A percentile compares a stretch with the other conserved stretches of the same genome.
phyloP scores from a whole-genome alignment of 805 yeast genomes.

The Starmera quercuum region DNA sequence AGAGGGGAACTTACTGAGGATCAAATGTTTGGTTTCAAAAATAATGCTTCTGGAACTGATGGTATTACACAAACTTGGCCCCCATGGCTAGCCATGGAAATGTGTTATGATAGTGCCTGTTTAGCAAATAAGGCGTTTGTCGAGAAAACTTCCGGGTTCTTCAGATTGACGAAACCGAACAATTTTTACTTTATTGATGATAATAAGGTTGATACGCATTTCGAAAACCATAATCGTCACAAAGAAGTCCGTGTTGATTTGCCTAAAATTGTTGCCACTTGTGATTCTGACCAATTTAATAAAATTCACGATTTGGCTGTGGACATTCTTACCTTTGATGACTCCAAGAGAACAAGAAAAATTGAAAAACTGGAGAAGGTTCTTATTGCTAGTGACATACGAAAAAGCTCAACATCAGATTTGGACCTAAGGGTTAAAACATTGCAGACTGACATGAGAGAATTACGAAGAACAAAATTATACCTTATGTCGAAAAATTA shows the following conservation, averaged over 20 bases:
- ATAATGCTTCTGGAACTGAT: constrained; percentile 21
- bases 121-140: constrained; percentile 39
- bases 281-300: constrained; percentile 50
- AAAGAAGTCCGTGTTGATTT: constrained; percentile 25
- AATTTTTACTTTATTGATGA: constrained; percentile 30
- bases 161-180: constrained; percentile 45
- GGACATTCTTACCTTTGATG: constrained; percentile 31
- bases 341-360: constrained; percentile 28
- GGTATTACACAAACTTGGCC: constrained; percentile 40
- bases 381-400: constrained; percentile 46
- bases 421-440: constrained; percentile 41
- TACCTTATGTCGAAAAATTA: constrained; percentile 30
- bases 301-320: constrained; percentile 42
- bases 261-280: constrained; percentile 43
- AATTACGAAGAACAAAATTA: constrained; percentile 31
- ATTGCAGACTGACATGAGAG: constrained; percentile 36
- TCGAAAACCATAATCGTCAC: constrained; percentile 17
- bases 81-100: constrained; percentile 58
- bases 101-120: constrained; percentile 41
- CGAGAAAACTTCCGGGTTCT: constrained; percentile 44
- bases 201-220: not conserved
- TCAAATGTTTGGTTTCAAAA: constrained; percentile 24
- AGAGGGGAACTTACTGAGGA: constrained; percentile 26
- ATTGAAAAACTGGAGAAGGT: constrained; percentile 42
- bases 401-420: constrained; percentile 14